phyloP scores from a whole-genome alignment of 257 asterid species.

The Solanum commersonii region DNA sequence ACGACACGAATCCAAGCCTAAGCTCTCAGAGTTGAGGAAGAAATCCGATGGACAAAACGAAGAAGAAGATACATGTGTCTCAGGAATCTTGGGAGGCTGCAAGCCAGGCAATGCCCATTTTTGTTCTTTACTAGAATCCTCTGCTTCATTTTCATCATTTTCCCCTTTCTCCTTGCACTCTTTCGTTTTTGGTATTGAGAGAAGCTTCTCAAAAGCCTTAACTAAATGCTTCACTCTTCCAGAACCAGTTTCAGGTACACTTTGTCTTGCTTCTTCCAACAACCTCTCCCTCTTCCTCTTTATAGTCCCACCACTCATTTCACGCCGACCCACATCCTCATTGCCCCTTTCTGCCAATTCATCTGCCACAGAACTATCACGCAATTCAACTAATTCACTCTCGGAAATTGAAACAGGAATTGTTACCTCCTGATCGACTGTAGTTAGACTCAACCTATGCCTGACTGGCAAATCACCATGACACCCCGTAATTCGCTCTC shows the following conservation, averaged over 20 bases:
- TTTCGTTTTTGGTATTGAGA: conserved; percentile 22
- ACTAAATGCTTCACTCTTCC: conserved; percentile 77
- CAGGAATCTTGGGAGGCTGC: conserved; percentile 22
- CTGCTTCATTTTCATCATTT: conserved; percentile 23
- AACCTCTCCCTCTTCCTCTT: conserved; percentile 62
- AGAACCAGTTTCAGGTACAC: conserved; percentile 52
- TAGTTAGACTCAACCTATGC: background rate
- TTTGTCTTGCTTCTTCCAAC: conserved; percentile 41
- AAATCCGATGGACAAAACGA: conserved; percentile 64
- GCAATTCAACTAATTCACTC: conserved; percentile 4
- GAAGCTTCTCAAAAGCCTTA: conserved; percentile 66
- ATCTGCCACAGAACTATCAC: conserved; percentile 1
- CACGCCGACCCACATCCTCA: conserved; percentile 5
- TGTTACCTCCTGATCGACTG: background rate
- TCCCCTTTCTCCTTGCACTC: conserved; percentile 26
- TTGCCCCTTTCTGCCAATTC: background rate
- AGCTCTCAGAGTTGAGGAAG: conserved; percentile 52
- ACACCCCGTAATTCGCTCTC: background rate
- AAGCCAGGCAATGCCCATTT: conserved; percentile 60
- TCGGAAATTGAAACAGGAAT: background rate
- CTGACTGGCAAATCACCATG: background rate
- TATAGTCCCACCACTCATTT: conserved; percentile 7
- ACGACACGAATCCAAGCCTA: conserved; percentile 45
- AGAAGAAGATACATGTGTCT: conserved; percentile 37
- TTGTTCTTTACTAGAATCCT: conserved; percentile 19